Base-by-base conservation (phyloP, 108 stramenopile genomes). In the Skeletonema tropicum region DNA sequence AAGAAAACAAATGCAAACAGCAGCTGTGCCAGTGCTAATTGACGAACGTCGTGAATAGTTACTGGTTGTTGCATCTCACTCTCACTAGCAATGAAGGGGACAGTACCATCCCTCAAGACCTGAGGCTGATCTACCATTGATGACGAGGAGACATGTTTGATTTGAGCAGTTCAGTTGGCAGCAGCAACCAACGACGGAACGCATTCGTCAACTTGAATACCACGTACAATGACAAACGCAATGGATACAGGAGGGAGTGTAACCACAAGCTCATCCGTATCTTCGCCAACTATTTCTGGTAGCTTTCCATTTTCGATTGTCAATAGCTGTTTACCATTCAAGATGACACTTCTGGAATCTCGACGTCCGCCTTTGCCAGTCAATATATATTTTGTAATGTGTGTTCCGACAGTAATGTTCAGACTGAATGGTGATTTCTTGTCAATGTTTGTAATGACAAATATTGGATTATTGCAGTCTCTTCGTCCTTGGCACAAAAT, bases 381-480 rank as follows among this genome's bases (percentile, higher is more conserved):
- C 21, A 77, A 39, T 6, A 58, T 14, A 21, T 70, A 70, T 45
- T 70, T 63, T 12, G 68, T 70, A 19, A 68, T 60, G 17, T 63
- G 17, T 39, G 45, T 55, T 13, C 76, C 68, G 17, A 75, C 38
- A 21, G 78, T 60, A 45, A 79, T 63, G 21, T 70, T 76, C 6
- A 79, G 61, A 23, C 60, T 11, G 23, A 75, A 58, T 38, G 68
- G 31, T 23, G 36, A n/a, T 13, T 70, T 31, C 30, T 71, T 35
- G 32, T 66, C 67, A 26, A 75, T 69, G 74, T 79, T 79, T 11
- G 75, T 75, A n/a, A 79, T 60, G 35, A 79, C 10, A n/a, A 79
- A 75, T 11, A 76, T 67, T 41, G 12, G 39, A 57, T 65, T 46
- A n/a, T n/a, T n/a, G 26, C 14, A 26, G 62, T 73, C 41, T 23